Base-by-base conservation (phyloP, 2,329 filamentous ascomycete genomes). In the Thielaviopsis ethacetica region DNA sequence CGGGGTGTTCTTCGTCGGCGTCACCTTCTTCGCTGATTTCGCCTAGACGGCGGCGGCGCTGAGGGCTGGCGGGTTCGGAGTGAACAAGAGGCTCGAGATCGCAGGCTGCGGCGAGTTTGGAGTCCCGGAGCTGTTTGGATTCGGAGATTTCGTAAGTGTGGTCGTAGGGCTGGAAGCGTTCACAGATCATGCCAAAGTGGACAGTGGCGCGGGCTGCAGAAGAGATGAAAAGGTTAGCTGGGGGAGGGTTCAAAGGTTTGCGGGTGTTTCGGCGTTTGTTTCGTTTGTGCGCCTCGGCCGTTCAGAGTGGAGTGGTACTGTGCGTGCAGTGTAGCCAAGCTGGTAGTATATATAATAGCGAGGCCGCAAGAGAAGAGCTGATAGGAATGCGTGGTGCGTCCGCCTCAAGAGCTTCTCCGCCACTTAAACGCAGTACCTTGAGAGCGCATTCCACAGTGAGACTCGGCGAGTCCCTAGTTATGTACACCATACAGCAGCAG, bases 21-120 rank as follows among this genome's bases (percentile, higher is more conserved):
- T 94, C 89, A 58, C 85, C 87, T 72, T 93, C 88, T 71, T 97
- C 93, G n/a, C 86, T 84, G 68, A 97, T 96, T 72, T 95, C 91
- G 73, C 91, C 85, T 65, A 97, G 75, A 64, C 88, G 84, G 65
- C 85, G 81, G 67, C 84, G 79, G 61, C 86, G 82, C 63, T 90
- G 75, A 5, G 89, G 94, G 68, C 86, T 90, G 54, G 82, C 86
- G 4, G 88, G 91, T 12, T 91, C 95, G 26, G 86, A 89, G 64
- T 84, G 88, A 21, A 91, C 95, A 50, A 30, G 52, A 13, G 52
- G 86, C 71, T 96, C 90, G 58, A 96, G 76, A 51, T 90, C 90
- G 71, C 91, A 96, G 58, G 88, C 88, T 34, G 90, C 83, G 10
- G 90, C 91, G 57, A 98, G 79, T 64, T 88, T 86, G 62, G 86